phyloP scores from a whole-genome alignment of 1,284 basidiomycete species.

The Trametes hirsuta region DNA sequence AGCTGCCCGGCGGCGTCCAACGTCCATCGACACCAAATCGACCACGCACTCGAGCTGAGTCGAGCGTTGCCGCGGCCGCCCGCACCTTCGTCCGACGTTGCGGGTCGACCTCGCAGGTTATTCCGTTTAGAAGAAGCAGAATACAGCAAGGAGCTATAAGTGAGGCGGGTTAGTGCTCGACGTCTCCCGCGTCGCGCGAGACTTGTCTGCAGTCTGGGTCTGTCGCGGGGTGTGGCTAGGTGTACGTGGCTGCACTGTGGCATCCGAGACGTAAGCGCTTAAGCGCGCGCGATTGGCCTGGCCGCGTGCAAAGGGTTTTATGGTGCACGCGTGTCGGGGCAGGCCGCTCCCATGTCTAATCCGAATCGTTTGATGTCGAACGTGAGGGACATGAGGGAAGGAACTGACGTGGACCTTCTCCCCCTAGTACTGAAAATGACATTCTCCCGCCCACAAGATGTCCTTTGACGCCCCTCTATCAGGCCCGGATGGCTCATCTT shows the following conservation, averaged over 20 bases:
- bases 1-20: constrained; percentile 90
- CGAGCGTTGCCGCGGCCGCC: constrained; percentile 46
- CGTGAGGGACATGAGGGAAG: not conserved
- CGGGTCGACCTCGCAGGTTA: constrained; percentile 40
- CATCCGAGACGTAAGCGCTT: no score
- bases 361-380: not conserved
- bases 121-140: not conserved
- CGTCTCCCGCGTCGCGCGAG: no score
- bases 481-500: not conserved
- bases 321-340: no score
- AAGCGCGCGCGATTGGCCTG: no score
- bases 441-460: not conserved
- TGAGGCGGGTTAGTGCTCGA: no score
- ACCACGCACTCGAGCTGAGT: constrained; percentile 68
- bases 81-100: constrained; percentile 48
- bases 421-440: constrained; percentile 4
- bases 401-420: constrained; percentile 2
- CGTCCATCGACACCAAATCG: constrained; percentile 86
- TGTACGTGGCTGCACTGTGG: no score
- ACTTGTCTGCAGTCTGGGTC: no score
- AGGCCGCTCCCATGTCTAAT: no score
- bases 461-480: no score
- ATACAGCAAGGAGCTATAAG: no score
- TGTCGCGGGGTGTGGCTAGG: no score
- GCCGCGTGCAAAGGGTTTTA: no score